Conservation (phyloP, 768 basidiomycete species). For the Steccherinum ochraceum region DNA sequence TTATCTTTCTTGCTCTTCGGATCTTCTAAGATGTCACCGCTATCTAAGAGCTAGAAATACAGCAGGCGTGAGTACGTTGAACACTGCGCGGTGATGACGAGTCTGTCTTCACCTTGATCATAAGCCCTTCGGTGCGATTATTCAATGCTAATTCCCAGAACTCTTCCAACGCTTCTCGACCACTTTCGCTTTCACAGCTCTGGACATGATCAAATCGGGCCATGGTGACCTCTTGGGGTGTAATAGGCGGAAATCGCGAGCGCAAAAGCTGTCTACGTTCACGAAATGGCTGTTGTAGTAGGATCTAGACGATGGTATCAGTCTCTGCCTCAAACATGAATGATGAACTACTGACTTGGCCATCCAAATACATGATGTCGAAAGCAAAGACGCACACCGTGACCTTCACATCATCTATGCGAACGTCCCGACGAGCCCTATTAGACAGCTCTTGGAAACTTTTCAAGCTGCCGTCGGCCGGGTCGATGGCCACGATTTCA, state of each 20-base stretch:
- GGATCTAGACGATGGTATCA: slow-evolving; percentile 36
- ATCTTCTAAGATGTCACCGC: slow-evolving; percentile 33
- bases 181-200: slow-evolving; percentile 59
- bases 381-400: slow-evolving; percentile 82
- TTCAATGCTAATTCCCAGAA: slow-evolving; percentile 76
- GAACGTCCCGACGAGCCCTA: slow-evolving; percentile 78
- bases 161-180: slow-evolving; percentile 53
- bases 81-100: no score
- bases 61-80: slow-evolving; percentile 6
- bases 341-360: slow-evolving; percentile 45
- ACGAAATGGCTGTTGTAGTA: slow-evolving; percentile 66
- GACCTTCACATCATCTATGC: slow-evolving; percentile 66
- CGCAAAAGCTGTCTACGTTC: slow-evolving; percentile 60
- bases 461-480: slow-evolving; percentile 50
- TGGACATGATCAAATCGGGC: slow-evolving; percentile 74
- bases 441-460: slow-evolving; percentile 87
- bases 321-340: slow-evolving; percentile 7
- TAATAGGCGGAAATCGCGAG: slow-evolving; percentile 50
- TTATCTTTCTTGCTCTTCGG: slow-evolving; percentile 28
- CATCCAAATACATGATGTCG: slow-evolving; percentile 84
- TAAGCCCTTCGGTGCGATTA: slow-evolving; percentile 84
- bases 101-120: slow-evolving; percentile 93
- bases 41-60: slow-evolving; percentile 67
- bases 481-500: slow-evolving; percentile 84
- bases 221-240: slow-evolving; percentile 32